These are phyloP conservation scores for Arachnopeziza araneosa DNA, from an alignment of 2,329 filamentous ascomycete genomes.

Conservation along the genomic window DNA sequence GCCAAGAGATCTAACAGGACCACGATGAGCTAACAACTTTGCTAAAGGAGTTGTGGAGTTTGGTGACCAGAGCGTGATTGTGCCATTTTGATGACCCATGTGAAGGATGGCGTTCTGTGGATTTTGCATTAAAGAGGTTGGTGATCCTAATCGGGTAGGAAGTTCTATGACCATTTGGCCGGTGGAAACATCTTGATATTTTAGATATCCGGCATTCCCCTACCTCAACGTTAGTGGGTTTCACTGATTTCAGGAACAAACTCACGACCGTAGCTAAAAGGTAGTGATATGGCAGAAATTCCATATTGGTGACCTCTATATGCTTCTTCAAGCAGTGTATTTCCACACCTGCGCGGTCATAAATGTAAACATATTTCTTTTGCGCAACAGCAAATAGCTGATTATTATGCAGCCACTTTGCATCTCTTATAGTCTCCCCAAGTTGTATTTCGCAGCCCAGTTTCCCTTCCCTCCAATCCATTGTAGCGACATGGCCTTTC, in stretches of 20 bases:
- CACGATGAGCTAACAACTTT: slow-evolving; percentile 83
- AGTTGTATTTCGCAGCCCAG: slow-evolving; percentile 88
- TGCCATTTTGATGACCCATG: slow-evolving; percentile 90
- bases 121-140: slow-evolving; percentile 81
- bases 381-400: slow-evolving; percentile 93
- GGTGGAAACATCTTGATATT: slow-evolving; percentile 94
- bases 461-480: slow-evolving; percentile 93
- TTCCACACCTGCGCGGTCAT: slow-evolving; percentile 86
- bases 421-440: slow-evolving; percentile 83
- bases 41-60: slow-evolving; percentile 83
- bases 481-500: slow-evolving; percentile 91
- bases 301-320: slow-evolving; percentile 85
- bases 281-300: slow-evolving; percentile 96
- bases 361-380: slow-evolving; percentile 96
- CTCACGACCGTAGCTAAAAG: slow-evolving; percentile 78
- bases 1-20: slow-evolving; percentile 79
- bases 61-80: slow-evolving; percentile 92
- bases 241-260: slow-evolving; percentile 18
- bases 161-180: slow-evolving; percentile 83
- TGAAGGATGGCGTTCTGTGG: slow-evolving; percentile 89
- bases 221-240: slow-evolving; percentile 27
- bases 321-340: slow-evolving; percentile 88
- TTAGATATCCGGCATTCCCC: slow-evolving; percentile 77
- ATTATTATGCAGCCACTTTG: slow-evolving; percentile 90
- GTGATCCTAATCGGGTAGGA: slow-evolving; percentile 76